Percentiles rank a stretch among this genome's conserved stretches.
Conservation (phyloP, 345 rosid genomes). For the Lagerstroemia speciosa region DNA sequence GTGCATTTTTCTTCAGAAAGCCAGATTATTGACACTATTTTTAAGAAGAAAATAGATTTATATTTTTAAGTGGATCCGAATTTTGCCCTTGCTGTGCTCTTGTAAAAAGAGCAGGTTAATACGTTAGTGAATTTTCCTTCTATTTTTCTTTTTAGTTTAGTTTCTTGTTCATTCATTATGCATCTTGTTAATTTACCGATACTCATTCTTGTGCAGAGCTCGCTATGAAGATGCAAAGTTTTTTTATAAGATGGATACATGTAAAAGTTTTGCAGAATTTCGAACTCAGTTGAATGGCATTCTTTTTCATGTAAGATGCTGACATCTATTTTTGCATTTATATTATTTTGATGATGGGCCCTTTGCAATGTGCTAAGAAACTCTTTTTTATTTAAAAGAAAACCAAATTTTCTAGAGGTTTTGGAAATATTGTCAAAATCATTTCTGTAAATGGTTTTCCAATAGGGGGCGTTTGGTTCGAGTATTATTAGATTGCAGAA, state of each 20-base stretch:
- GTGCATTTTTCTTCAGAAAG: background rate
- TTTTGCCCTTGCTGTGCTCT: background rate
- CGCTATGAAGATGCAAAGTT: slow-evolving; percentile 97
- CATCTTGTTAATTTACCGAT: background rate
- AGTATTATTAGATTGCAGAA: too few relatives aligned
- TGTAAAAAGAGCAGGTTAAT: background rate
- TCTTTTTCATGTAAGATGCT: slow-evolving; percentile 79
- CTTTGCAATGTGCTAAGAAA: background rate
- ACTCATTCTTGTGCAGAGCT: slow-evolving; percentile 49
- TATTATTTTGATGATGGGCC: background rate
- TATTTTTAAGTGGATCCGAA: background rate
- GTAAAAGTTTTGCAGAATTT: slow-evolving; percentile 59
- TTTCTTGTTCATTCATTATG: background rate
- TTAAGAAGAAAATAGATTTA: background rate
- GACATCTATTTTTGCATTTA: background rate
- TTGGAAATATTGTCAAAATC: too few relatives aligned
- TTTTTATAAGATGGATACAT: slow-evolving; percentile 80
- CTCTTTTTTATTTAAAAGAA: background rate
- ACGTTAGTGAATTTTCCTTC: background rate
- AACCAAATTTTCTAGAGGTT: background rate
- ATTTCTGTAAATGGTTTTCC: too few relatives aligned
- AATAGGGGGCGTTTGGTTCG: too few relatives aligned
- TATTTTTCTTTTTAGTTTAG: background rate
- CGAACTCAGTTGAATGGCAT: slow-evolving; percentile 73
- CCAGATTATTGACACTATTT: background rate